Evolutionary conservation across 2,329 filamentous ascomycete species (phyloP), one percentile per base, ranked within the genome.

Genomic region (Trichoderma cornu-damae): DNA sequence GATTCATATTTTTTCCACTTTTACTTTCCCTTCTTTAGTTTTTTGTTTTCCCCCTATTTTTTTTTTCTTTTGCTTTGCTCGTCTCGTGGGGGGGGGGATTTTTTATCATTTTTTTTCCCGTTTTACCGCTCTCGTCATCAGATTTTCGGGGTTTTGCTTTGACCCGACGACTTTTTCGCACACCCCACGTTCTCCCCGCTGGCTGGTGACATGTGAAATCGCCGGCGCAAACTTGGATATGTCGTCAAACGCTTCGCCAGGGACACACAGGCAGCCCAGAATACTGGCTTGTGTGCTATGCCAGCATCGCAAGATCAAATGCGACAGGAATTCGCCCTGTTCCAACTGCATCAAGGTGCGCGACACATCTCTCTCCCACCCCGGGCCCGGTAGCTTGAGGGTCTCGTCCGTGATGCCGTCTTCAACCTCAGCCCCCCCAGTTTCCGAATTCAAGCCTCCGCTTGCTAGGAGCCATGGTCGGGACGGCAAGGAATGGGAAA

Each of bases 241-340:
- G 71, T 72, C 71, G 60, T 65, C 64, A 47, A 62, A 63, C 58
- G 57, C 61, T 14, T 60, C 66, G 32, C 62, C 66, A 7, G 60
- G 52, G 4, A 9, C 66, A 49, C 68, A 69, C 56, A 79, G 77
- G 66, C 69, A 73, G 11, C 69, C 72, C 12, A 72, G 79, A 62
- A 74, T 81, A 46, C 70, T 82, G 58, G 79, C 79, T 18, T 82
- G 81, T 62, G 78, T 81, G 18, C 72, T 83, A 35, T 84, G 81
- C 65, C 81, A 84, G 66, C 79, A 81, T 65, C 77, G 82, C 64
- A 84, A 85, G 70, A 84, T 84, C 69, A 83, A 82, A 67, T 85
- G 82, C 69, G 81, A 84, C 64, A 76, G 81, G 60, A 77, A 76
- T 40, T 81, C 78, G 38, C 82, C 81, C 3, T 84, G 81, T 64